Percentiles rank a stretch among this genome's conserved stretches.
These are phyloP conservation scores for Solanum pinnatisectum DNA, from an alignment of 257 asterid species.

Conservation along the genomic window DNA sequence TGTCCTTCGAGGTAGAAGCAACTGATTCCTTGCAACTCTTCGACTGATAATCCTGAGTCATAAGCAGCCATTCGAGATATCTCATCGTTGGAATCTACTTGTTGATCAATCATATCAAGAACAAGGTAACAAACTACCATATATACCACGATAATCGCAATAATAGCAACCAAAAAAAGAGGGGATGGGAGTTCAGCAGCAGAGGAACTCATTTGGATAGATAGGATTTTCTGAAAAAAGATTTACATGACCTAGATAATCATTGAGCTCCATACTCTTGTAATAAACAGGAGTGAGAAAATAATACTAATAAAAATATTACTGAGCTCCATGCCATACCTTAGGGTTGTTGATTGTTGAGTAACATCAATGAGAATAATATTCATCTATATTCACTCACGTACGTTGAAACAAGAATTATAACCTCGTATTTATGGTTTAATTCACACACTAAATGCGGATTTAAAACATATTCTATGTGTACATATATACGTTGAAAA, in stretches of 20 bases:
- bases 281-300: background rate
- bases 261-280: constrained; percentile 12
- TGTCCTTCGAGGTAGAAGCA: constrained; percentile 19
- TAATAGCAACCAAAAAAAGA: constrained; percentile 31
- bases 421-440: background rate
- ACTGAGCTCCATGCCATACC: constrained; percentile 23
- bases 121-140: constrained; percentile 31
- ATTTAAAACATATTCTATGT: background rate
- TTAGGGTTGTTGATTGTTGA: constrained; percentile 19
- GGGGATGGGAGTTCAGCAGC: constrained; percentile 34
- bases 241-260: constrained; percentile 31
- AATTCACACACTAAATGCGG: background rate
- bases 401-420: background rate
- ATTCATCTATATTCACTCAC: background rate
- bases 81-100: background rate
- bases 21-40: constrained; percentile 38
- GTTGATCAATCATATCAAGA: constrained; percentile 26
- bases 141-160: constrained; percentile 25
- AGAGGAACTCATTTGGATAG: constrained; percentile 1
- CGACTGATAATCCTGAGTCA: constrained; percentile 19
- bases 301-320: background rate
- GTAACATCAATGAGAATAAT: constrained; percentile 27
- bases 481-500: background rate
- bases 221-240: background rate
- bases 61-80: background rate